Evolutionary conservation across 2,329 filamentous ascomycete species (phyloP).

Genomic region (Cercospora nicotianae): DNA sequence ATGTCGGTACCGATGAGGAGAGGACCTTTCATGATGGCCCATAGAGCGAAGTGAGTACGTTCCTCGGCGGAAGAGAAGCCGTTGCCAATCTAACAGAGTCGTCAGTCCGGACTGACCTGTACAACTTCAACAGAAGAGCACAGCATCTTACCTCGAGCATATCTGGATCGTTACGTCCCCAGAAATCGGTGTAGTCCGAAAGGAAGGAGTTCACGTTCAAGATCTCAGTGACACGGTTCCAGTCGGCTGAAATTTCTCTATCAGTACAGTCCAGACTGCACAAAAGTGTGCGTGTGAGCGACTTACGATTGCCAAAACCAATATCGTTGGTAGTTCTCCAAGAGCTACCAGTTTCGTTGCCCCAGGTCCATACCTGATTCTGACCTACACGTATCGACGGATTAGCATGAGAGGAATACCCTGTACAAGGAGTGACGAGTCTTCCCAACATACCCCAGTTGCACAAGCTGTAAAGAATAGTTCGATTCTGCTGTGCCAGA

Average conservation of each 20-base stretch:
- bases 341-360: background rate
- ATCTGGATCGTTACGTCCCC: background rate
- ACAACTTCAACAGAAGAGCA: too few relatives aligned
- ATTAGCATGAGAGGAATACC: too few relatives aligned
- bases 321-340: background rate
- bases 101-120: too few relatives aligned
- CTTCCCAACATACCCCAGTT: background rate
- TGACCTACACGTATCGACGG: background rate
- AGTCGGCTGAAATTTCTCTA: background rate
- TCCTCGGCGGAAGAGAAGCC: background rate
- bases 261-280: background rate
- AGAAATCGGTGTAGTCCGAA: background rate
- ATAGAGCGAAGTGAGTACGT: background rate
- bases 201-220: background rate
- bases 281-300: background rate
- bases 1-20: background rate
- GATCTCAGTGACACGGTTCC: background rate
- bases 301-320: background rate
- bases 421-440: background rate
- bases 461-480: background rate
- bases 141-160: background rate
- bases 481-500: background rate
- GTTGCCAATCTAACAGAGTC: background rate
- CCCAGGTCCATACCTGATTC: background rate
- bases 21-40: background rate